Conservation (phyloP, 352 stramenopile genomes). For the Phytophthora quininea region DNA sequence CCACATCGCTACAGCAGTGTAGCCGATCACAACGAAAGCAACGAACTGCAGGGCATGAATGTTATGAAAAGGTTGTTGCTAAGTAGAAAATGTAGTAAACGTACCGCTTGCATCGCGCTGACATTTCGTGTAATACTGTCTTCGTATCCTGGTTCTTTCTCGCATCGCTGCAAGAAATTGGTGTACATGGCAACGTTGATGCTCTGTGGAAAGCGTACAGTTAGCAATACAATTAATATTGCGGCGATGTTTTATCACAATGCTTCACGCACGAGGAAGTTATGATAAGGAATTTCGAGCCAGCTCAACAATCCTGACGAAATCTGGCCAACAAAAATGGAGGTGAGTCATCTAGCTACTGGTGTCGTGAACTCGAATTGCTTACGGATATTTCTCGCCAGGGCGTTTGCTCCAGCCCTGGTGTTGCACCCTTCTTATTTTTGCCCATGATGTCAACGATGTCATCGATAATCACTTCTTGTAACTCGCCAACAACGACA, state of each 20-base stretch:
- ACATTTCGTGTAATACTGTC: constrained; percentile 31
- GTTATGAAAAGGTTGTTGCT: too few species aligned
- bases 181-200: constrained; percentile 19
- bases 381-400: constrained; percentile 3
- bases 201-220: not conserved
- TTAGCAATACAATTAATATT: not conserved
- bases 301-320: not conserved
- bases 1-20: constrained; percentile 47
- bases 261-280: not conserved
- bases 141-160: constrained; percentile 37
- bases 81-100: not conserved
- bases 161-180: constrained; percentile 31
- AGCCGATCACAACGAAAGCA: constrained; percentile 54
- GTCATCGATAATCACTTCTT: constrained; percentile 20
- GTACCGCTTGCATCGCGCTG: constrained; percentile 44
- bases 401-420: constrained; percentile 1
- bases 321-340: not conserved
- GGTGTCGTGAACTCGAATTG: not conserved
- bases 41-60: constrained; percentile 40
- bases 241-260: not conserved
- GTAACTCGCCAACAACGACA: not conserved
- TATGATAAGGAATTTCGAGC: not conserved
- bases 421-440: not conserved
- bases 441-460: constrained; percentile 5
- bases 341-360: not conserved